These are phyloP conservation scores for Phytophthora ramorum DNA, from an alignment of 352 stramenopile genomes.

Conservation along the genomic window DNA sequence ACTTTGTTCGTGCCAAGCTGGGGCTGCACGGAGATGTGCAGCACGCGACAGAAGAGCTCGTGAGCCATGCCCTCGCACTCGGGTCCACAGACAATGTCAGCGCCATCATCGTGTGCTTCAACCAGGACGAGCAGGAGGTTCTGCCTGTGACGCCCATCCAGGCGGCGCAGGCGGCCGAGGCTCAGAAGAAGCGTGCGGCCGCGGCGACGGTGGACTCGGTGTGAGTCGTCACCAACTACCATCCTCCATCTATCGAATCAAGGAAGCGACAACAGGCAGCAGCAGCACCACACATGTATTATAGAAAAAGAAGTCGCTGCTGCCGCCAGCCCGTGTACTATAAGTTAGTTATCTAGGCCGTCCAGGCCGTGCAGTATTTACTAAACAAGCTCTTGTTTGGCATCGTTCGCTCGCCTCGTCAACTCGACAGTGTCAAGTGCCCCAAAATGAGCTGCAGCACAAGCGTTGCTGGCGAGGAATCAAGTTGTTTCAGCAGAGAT, in stretches of 20 bases:
- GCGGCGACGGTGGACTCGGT: slow-evolving; percentile 16
- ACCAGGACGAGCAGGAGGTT: slow-evolving; percentile 57
- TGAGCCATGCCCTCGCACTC: slow-evolving; percentile 82
- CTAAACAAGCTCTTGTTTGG: slow-evolving; percentile 31
- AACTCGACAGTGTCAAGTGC: neutral
- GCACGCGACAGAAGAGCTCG: slow-evolving; percentile 83
- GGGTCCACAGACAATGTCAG: slow-evolving; percentile 88
- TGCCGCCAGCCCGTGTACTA: slow-evolving; percentile 38
- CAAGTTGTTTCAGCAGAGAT: neutral
- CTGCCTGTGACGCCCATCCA: slow-evolving; percentile 45
- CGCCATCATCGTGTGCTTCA: slow-evolving; percentile 80
- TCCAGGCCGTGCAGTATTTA: slow-evolving; percentile 34
- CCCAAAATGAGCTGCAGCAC: slow-evolving; percentile 15
- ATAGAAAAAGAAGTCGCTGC: slow-evolving; percentile 35
- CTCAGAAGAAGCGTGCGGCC: slow-evolving; percentile 41
- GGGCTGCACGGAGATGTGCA: slow-evolving; percentile 74
- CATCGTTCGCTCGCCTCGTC: slow-evolving; percentile 10
- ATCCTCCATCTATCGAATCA: slow-evolving; percentile 6
- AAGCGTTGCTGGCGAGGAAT: slow-evolving; percentile 1
- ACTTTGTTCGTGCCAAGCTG: slow-evolving; percentile 83
- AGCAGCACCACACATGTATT: slow-evolving; percentile 42
- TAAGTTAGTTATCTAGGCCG: slow-evolving; percentile 38
- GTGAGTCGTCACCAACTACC: slow-evolving; percentile 11
- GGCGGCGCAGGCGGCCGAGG: slow-evolving; percentile 34
- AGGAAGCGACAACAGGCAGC: slow-evolving; percentile 27